phyloP scores from a whole-genome alignment of 2,329 filamentous ascomycete species.

The Monilinia polystroma region DNA sequence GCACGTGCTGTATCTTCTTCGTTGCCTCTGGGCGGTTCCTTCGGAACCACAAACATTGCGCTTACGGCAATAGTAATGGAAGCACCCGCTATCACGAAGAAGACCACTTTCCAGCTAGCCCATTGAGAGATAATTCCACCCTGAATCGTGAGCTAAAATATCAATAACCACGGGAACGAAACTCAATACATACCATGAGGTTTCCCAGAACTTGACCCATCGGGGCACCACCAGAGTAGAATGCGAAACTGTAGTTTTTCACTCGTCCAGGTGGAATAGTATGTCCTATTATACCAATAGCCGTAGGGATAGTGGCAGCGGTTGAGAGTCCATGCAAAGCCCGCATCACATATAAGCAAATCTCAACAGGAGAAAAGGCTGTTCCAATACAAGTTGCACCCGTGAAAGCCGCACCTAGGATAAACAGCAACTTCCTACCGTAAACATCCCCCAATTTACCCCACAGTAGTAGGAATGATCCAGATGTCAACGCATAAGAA shows the following conservation, averaged over 20 bases:
- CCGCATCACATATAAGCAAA: conserved; percentile 65
- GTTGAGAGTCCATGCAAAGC: conserved; percentile 61
- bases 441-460: conserved; percentile 53
- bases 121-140: conserved; percentile 63
- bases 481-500: conserved; percentile 45
- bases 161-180: neutral
- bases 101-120: conserved; percentile 65
- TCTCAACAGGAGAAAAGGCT: conserved; percentile 65
- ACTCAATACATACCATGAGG: conserved; percentile 27
- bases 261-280: conserved; percentile 66
- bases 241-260: conserved; percentile 69
- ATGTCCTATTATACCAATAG: conserved; percentile 66
- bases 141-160: conserved; percentile 43
- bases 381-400: conserved; percentile 57
- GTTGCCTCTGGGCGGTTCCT: conserved; percentile 42
- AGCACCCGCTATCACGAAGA: conserved; percentile 62
- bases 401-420: conserved; percentile 57
- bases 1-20: conserved; percentile 27
- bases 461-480: conserved; percentile 50
- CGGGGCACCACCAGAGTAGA: conserved; percentile 64
- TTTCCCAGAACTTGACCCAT: conserved; percentile 65
- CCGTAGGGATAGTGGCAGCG: conserved; percentile 68
- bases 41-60: conserved; percentile 60
- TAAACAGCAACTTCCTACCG: conserved; percentile 48
- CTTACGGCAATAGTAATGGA: conserved; percentile 56